Evolutionary conservation across 2,329 filamentous ascomycete species (phyloP), one percentile per base, ranked within the genome.

Genomic region (Amesomyces nigricolor): DNA sequence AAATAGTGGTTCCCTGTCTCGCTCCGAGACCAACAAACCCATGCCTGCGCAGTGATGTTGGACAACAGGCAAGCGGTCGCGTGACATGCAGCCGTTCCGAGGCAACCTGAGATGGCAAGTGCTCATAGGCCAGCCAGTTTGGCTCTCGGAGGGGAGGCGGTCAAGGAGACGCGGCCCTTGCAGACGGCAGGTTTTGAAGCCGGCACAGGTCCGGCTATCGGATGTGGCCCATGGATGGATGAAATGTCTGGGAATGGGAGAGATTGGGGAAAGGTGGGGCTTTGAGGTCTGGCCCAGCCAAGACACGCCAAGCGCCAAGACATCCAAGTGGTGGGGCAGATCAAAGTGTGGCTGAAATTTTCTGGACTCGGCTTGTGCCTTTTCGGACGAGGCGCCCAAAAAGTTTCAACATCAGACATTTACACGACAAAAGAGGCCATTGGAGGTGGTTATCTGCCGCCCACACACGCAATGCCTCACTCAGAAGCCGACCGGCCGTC

Each of bases 401-500:
- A 50, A 56, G 19, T 42, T 49, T 29, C 38, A 13, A 49, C 39
- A 45, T 30, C 53, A 14, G 19, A 54, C 48, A 57, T 13, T 22
- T 39, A 39, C 30, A 13, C 32, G 16, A 53, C 14, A 44, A 37
- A 38, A 44, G 19, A 42, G 32, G 38, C 46, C 32, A 56, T 50
- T 56, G n/a, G 38, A 37, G 45, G 37, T 60, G 51, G 52, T 44
- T 16, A 26, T 45, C 50, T 51, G 54, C 60, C 58, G 49, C 47
- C 42, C 22, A 38, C 26, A 51, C 49, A 43, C 65, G 72, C 62
- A 58, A 83, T 83, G 81, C 77, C 79, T 66, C 78, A 80, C 66
- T 79, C 79, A 48, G 78, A 80, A 54, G 74, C 76, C 62, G 81
- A 84, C 63, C 74, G 77, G 57, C 88, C 85, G 52, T 72, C 87